These are phyloP conservation scores for Trametes sanguinea DNA, from an alignment of 768 basidiomycete genomes.

Conservation along the genomic window DNA sequence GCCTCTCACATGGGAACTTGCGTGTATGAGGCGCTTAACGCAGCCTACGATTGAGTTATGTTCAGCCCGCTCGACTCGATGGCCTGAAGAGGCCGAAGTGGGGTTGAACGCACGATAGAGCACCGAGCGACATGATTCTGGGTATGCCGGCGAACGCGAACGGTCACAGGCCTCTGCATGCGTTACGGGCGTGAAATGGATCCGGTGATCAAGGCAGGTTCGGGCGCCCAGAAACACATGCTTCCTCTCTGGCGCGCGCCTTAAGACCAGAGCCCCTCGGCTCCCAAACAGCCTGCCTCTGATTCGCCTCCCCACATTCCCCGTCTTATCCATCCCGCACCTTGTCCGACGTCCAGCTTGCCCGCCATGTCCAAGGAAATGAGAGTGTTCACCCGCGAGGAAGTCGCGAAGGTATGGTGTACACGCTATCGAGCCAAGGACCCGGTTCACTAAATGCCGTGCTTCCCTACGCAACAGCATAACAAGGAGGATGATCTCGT, in stretches of 20 bases:
- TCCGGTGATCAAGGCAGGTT: constrained; percentile 17
- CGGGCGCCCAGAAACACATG: constrained; percentile 19
- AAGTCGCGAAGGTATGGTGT: constrained; percentile 67
- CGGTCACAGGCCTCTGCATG: constrained; percentile 10
- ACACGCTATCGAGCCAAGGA: neutral
- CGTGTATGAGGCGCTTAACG: too few species aligned
- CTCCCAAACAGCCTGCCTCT: constrained; percentile 10
- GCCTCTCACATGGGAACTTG: too few species aligned
- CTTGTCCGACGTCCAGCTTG: neutral
- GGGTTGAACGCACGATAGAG: too few species aligned
- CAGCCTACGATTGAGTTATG: too few species aligned
- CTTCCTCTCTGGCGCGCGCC: constrained; percentile 1
- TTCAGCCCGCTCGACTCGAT: too few species aligned
- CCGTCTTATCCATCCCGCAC: neutral
- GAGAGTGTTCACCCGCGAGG: constrained; percentile 59
- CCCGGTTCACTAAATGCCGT: constrained; percentile 2
- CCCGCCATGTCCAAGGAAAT: constrained; percentile 34
- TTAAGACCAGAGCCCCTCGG: constrained; percentile 6
- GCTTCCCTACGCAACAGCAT: constrained; percentile 48
- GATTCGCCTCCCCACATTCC: constrained; percentile 17
- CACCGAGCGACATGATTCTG: too few species aligned
- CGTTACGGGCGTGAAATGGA: constrained; percentile 8
- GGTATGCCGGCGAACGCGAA: constrained; percentile 2
- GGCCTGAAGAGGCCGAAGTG: too few species aligned
- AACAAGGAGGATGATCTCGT: constrained; percentile 78